Evolutionary conservation across 2,329 filamentous ascomycete species (phyloP).

Genomic region (Davidsoniella eucalypti): DNA sequence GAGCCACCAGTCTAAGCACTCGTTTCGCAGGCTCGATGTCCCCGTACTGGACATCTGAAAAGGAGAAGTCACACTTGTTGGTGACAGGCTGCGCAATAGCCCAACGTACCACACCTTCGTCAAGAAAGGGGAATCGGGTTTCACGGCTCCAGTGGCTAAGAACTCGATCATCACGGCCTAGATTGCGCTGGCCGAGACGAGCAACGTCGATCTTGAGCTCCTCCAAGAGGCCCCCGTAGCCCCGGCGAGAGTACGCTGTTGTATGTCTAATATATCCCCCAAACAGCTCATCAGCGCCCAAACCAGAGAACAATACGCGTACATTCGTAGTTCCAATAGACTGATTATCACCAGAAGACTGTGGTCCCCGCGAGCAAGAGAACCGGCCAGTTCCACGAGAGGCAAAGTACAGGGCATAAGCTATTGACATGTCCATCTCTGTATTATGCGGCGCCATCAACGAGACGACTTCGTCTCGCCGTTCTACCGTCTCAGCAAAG

Average conservation of each 20-base stretch:
- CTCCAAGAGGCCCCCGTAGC: slow-evolving; percentile 55
- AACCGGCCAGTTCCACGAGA: slow-evolving; percentile 49
- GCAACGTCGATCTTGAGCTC: slow-evolving; percentile 76
- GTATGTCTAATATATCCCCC: slow-evolving; percentile 80
- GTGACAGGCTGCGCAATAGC: slow-evolving; percentile 57
- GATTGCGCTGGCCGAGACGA: slow-evolving; percentile 79
- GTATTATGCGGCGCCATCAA: slow-evolving; percentile 90
- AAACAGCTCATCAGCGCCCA: slow-evolving; percentile 93
- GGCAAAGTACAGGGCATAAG: slow-evolving; percentile 86
- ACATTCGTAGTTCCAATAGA: slow-evolving; percentile 49
- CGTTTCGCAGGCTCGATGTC: slow-evolving; percentile 63
- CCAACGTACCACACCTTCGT: slow-evolving; percentile 73
- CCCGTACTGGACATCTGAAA: slow-evolving; percentile 16
- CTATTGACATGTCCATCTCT: slow-evolving; percentile 96
- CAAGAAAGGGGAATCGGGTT: slow-evolving; percentile 77
- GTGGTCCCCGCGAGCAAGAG: neutral
- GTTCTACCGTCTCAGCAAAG: slow-evolving; percentile 53
- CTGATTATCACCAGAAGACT: slow-evolving; percentile 13
- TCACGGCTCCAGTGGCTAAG: slow-evolving; percentile 83
- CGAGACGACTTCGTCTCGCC: slow-evolving; percentile 52
- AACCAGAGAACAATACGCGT: slow-evolving; percentile 73
- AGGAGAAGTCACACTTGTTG: slow-evolving; percentile 70
- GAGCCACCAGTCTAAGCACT: slow-evolving; percentile 31
- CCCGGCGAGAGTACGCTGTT: slow-evolving; percentile 52
- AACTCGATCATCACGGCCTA: slow-evolving; percentile 83